Percentiles rank a stretch among this genome's conserved stretches.
These are phyloP conservation scores for Lanzia echinophila DNA, from an alignment of 2,329 filamentous ascomycete genomes.

Conservation along the genomic window DNA sequence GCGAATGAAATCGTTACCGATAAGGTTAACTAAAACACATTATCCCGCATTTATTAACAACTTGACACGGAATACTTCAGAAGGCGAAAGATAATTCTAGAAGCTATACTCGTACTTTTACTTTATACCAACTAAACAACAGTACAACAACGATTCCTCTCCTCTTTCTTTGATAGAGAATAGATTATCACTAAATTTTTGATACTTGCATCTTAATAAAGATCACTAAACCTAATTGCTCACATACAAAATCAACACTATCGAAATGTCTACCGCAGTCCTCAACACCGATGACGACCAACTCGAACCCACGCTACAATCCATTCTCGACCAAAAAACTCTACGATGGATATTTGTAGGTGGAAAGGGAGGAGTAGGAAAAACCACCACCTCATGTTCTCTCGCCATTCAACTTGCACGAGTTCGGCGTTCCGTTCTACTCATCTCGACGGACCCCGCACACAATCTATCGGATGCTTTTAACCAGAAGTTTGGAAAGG, in stretches of 20 bases:
- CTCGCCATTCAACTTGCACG: slow-evolving; percentile 96
- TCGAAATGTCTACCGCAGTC: slow-evolving; percentile 37
- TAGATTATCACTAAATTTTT: no score
- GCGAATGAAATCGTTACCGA: slow-evolving; percentile 11
- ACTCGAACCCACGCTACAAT: slow-evolving; percentile 88
- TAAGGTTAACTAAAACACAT: no score
- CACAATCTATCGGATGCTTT: slow-evolving; percentile 98
- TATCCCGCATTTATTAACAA: slow-evolving; percentile 23
- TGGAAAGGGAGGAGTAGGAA: slow-evolving; percentile 96
- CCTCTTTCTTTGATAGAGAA: no score
- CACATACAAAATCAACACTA: not conserved
- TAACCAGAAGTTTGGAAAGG: slow-evolving; percentile 98
- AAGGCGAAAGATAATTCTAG: slow-evolving; percentile 11
- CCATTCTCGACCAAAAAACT: slow-evolving; percentile 88
- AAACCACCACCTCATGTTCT: slow-evolving; percentile 98
- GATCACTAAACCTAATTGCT: not conserved
- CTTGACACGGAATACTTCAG: slow-evolving; percentile 12
- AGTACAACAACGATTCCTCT: no score
- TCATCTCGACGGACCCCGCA: slow-evolving; percentile 97
- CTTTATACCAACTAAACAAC: not conserved
- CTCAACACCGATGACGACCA: slow-evolving; percentile 60
- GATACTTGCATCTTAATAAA: no score
- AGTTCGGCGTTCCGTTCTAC: slow-evolving; percentile 87
- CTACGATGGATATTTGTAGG: slow-evolving; percentile 99
- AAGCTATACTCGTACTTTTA: not conserved